phyloP scores from a whole-genome alignment of 1,139 yeast species.

The Debaryomyces subglobosus region DNA sequence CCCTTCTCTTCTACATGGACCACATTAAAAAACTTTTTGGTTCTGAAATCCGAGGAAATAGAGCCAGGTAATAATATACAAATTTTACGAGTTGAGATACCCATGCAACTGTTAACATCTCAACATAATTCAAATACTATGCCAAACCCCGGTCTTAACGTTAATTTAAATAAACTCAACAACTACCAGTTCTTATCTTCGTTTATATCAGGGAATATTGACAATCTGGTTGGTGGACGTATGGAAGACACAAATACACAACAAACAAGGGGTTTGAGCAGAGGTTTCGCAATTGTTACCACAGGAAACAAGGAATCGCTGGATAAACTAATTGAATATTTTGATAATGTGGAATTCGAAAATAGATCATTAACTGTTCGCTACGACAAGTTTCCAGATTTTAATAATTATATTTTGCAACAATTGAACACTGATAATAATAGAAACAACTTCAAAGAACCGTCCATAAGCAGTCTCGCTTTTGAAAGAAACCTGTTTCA shows the following conservation, averaged over 20 bases:
- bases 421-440: constrained; percentile 25
- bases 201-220: constrained; percentile 3
- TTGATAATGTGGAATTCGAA: constrained; percentile 55
- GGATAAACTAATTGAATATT: constrained; percentile 48
- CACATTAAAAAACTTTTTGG: constrained; percentile 51
- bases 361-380: constrained; percentile 66
- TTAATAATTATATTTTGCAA: constrained; percentile 37
- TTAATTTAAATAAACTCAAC: constrained; percentile 10
- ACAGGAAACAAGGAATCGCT: constrained; percentile 55
- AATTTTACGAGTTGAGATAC: constrained; percentile 59
- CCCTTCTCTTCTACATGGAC: constrained; percentile 63
- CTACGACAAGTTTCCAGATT: constrained; percentile 53
- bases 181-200: constrained; percentile 15
- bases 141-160: background rate
- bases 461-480: constrained; percentile 29
- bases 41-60: constrained; percentile 35
- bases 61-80: constrained; percentile 32
- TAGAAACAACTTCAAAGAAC: constrained; percentile 13
- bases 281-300: constrained; percentile 70
- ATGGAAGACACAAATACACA: constrained; percentile 6
- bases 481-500: constrained; percentile 40
- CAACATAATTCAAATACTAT: background rate
- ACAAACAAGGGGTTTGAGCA: constrained; percentile 24
- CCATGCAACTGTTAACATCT: constrained; percentile 37
- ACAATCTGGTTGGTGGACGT: background rate